These are phyloP conservation scores for Solanum boliviense DNA, from an alignment of 257 asterid species.

Conservation along the genomic window DNA sequence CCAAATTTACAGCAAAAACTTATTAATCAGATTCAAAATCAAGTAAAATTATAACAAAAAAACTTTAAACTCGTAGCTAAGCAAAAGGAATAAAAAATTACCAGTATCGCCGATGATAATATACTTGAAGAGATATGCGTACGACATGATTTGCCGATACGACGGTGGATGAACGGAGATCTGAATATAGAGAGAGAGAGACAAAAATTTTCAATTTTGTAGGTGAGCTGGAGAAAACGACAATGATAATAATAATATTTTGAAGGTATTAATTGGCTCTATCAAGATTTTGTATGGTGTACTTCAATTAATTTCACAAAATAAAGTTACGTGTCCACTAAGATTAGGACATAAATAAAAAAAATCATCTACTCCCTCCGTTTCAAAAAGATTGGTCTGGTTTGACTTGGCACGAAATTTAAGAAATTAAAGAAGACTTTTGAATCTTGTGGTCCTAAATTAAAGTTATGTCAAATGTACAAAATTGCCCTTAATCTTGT, in stretches of 20 bases:
- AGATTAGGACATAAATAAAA: too few species aligned
- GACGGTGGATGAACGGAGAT: background rate
- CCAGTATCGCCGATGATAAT: conserved; percentile 63
- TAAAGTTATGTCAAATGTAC: too few species aligned
- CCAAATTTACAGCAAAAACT: background rate
- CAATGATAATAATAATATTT: background rate
- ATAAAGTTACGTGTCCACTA: too few species aligned
- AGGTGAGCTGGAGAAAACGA: background rate
- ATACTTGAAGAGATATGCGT: conserved; percentile 66
- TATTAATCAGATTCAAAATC: background rate
- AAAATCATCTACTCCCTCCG: too few species aligned
- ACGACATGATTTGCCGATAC: conserved; percentile 31
- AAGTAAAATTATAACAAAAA: background rate
- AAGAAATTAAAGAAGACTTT: too few species aligned
- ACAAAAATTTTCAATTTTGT: accelerated
- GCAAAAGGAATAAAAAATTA: background rate
- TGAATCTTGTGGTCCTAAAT: too few species aligned
- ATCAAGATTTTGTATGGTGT: background rate
- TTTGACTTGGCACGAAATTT: too few species aligned
- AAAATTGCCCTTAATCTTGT: too few species aligned
- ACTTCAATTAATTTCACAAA: too few species aligned
- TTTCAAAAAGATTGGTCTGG: too few species aligned
- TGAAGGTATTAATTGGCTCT: background rate
- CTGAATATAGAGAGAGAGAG: background rate
- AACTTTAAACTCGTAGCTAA: background rate